phyloP scores from a whole-genome alignment of 148 eudicot species.

The Mesembryanthemum crystallinum region DNA sequence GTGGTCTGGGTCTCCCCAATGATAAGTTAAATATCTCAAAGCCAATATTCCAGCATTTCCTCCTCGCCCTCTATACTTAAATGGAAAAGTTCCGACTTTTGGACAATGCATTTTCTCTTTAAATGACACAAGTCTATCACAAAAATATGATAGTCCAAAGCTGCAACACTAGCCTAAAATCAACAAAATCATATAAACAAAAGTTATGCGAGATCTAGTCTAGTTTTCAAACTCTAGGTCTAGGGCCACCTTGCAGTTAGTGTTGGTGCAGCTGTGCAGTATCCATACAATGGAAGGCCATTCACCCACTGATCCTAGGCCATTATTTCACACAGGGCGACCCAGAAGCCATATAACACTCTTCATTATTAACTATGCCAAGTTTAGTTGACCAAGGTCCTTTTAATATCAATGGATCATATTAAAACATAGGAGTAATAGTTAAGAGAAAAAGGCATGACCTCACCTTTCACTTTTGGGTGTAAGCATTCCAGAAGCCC shows the following conservation, averaged over 20 bases:
- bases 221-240: not conserved
- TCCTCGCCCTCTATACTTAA: too few relatives aligned
- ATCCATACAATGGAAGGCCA: not conserved
- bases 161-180: not conserved
- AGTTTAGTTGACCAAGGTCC: not conserved
- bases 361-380: not conserved
- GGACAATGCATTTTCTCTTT: not conserved
- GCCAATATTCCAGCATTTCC: too few relatives aligned
- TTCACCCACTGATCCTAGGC: not conserved
- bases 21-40: too few relatives aligned
- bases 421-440: not conserved
- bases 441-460: not conserved
- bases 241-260: not conserved
- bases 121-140: not conserved
- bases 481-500: constrained; percentile 17
- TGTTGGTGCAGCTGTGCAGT: not conserved
- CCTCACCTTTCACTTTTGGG: constrained; percentile 36
- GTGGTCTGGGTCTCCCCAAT: too few relatives aligned
- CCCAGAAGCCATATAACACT: not conserved
- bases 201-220: not conserved
- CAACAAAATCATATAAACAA: not conserved
- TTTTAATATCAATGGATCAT: not conserved
- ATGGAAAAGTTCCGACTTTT: not conserved
- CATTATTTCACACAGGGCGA: not conserved
- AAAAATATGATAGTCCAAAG: not conserved